These are phyloP conservation scores for Conticribra guillardii DNA, from an alignment of 108 stramenopile genomes.

Conservation along the genomic window DNA sequence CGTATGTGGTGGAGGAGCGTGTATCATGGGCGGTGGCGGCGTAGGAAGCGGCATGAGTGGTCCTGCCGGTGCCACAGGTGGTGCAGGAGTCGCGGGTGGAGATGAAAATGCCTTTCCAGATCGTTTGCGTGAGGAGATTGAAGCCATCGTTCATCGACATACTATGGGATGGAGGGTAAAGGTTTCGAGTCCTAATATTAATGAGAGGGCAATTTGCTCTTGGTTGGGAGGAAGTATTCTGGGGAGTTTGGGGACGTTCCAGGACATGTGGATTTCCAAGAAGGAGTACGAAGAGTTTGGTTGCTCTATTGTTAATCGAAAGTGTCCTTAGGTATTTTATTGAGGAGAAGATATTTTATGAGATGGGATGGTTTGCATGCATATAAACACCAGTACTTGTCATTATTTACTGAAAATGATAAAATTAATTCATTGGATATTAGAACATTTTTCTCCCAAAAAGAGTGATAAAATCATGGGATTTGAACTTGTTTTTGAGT, in stretches of 20 bases:
- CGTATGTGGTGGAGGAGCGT: slow-evolving; percentile 85
- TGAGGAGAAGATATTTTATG: background rate
- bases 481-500: no score
- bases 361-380: no score
- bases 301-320: slow-evolving; percentile 90
- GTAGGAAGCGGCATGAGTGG: slow-evolving; percentile 4
- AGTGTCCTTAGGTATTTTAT: slow-evolving; percentile 78
- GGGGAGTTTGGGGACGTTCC: slow-evolving; percentile 96
- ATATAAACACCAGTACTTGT: no score
- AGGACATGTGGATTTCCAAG: slow-evolving; percentile 97
- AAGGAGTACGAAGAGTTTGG: slow-evolving; percentile 97
- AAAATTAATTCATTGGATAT: no score
- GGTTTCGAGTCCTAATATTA: slow-evolving; percentile 69
- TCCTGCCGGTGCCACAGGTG: slow-evolving; percentile 9
- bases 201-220: slow-evolving; percentile 75
- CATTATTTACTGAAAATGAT: no score
- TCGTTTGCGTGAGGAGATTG: slow-evolving; percentile 76
- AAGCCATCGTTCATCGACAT: slow-evolving; percentile 84
- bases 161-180: slow-evolving; percentile 91
- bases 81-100: slow-evolving; percentile 31
- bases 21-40: slow-evolving; percentile 47
- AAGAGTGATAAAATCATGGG: no score
- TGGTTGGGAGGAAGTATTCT: slow-evolving; percentile 97
- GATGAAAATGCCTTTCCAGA: slow-evolving; percentile 81
- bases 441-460: no score